Percentiles rank a stretch among this genome's conserved stretches.
These are phyloP conservation scores for Aspergillus diversus DNA, from an alignment of 495 filamentous ascomycete species.

Conservation along the genomic window DNA sequence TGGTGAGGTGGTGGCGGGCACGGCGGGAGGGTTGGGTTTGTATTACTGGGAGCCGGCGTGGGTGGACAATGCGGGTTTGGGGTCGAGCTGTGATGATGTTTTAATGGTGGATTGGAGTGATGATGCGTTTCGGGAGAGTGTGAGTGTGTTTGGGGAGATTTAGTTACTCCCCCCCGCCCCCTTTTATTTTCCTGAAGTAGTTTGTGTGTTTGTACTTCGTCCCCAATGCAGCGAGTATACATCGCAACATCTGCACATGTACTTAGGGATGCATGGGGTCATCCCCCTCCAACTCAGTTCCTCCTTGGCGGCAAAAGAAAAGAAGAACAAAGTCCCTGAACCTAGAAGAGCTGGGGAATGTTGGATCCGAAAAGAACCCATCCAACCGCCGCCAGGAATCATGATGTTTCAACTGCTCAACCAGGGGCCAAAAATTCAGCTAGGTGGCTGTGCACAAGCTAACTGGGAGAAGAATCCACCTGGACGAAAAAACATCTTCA, in stretches of 20 bases:
- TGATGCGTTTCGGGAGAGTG: slow-evolving; percentile 36
- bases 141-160: slow-evolving; percentile 36
- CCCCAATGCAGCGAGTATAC: no score
- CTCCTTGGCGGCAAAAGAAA: slow-evolving; percentile 5
- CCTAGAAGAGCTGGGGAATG: background rate
- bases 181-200: background rate
- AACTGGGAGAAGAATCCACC: background rate
- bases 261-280: background rate
- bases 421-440: slow-evolving; percentile 18
- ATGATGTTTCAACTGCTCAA: no score
- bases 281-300: background rate
- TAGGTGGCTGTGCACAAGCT: slow-evolving; percentile 40
- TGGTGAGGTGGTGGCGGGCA: slow-evolving; percentile 54
- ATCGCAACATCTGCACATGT: no score
- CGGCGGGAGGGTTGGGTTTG: slow-evolving; percentile 54
- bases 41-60: slow-evolving; percentile 78
- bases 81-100: slow-evolving; percentile 56
- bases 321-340: slow-evolving; percentile 3
- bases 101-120: slow-evolving; percentile 43
- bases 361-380: background rate
- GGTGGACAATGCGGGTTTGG: slow-evolving; percentile 64
- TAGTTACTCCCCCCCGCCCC: slow-evolving; percentile 9
- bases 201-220: no score
- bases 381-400: background rate
- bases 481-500: background rate